These are phyloP conservation scores for Citrus sp. DNA, from an alignment of 345 rosid genomes.

Conservation along the genomic window DNA sequence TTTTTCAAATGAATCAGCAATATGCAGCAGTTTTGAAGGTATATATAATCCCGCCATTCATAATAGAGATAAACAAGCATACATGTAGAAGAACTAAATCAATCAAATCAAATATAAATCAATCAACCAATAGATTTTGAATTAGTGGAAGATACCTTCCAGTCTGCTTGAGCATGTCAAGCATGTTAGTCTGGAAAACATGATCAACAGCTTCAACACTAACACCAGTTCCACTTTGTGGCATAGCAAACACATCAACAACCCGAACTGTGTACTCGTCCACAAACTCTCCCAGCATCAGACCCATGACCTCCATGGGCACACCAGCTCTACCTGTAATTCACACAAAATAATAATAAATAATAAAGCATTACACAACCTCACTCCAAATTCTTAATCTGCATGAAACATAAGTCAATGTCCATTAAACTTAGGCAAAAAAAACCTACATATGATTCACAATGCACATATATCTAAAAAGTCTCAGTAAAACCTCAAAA, in stretches of 20 bases:
- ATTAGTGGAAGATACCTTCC: slow-evolving; percentile 55
- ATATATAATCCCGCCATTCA: not conserved
- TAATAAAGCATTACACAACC: not conserved
- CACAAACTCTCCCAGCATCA: slow-evolving; percentile 99
- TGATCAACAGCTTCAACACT: slow-evolving; percentile 99
- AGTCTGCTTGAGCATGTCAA: slow-evolving; percentile 99
- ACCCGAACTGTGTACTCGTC: slow-evolving; percentile 97
- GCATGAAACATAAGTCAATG: not conserved
- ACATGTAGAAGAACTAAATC: not conserved
- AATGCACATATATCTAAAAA: not conserved
- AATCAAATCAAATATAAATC: not conserved
- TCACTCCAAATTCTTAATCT: not conserved
- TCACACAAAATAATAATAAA: not conserved
- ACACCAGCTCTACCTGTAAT: slow-evolving; percentile 94
- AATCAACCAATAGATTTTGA: not conserved
- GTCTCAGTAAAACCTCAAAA: not conserved
- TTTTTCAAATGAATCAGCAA: not conserved
- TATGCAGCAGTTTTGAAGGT: not conserved
- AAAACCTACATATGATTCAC: not conserved
- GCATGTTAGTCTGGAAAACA: slow-evolving; percentile 98
- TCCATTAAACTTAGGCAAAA: not conserved
- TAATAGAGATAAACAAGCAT: not conserved
- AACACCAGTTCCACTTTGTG: slow-evolving; percentile 98
- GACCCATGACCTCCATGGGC: slow-evolving; percentile 99
- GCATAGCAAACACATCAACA: slow-evolving; percentile 99